Evolutionary conservation across 768 basidiomycete genomes (phyloP), one percentile per base, ranked within the genome.

Genomic region (Lactifluus subvellereus): DNA sequence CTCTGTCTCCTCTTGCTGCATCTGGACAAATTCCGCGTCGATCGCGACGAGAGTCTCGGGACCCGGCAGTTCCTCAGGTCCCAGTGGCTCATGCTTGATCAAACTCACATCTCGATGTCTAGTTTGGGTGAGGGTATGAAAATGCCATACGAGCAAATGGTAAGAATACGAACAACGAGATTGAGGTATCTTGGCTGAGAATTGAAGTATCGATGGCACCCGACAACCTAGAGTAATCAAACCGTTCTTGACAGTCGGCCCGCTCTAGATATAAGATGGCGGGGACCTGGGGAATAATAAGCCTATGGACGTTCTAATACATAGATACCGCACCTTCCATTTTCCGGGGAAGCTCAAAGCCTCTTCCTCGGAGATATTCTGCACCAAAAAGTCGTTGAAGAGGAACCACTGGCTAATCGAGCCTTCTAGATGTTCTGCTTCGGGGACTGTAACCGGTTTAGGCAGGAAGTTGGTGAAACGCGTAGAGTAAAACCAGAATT

Each of bases 1-100:
- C 71, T 99, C 97, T 35, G 88, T 89, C 73, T 98, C 97, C 76
- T 98, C 97, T 89, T 94, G 91, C 73, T 98, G 94, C 84, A 99
- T 90, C 6, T 87, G 89, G 27, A 99, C 96, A 71, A 99, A 99
- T 71, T 99, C 96, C 1, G 96, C 95, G 70, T 99, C 97, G 65
- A 99, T 98, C 3, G 96, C 87, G 42, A 99, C 87, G 47, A 96
- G 76, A 6, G 89, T 95, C 13, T 94, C 97, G 6, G 88, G 86
- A 60, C 76, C 82, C 0, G 96, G 95, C 8, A 97, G 74, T 73
- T 99, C 97, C 16, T 86, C 83, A 20, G 77, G 76, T 14, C 77
- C 74, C 33, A 98, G 76, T 35, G 82, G 80, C 67, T 90, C 84
- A 67, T 98, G 97, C 71, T 88, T 91, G 69, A 95, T 84, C 64